phyloP scores from a whole-genome alignment of 331 rosid genomes.

The Telfairia occidentalis region DNA sequence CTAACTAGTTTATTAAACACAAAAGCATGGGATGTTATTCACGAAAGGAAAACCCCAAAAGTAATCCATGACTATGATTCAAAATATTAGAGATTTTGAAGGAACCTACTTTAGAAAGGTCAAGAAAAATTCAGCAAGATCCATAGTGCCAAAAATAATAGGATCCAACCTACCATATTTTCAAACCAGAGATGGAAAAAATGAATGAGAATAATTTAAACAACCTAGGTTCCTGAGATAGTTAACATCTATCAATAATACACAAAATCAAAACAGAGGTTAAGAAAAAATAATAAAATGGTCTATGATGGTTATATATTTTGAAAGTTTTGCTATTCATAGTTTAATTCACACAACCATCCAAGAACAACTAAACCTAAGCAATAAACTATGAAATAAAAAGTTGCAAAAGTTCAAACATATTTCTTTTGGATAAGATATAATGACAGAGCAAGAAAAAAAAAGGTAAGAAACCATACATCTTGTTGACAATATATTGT shows the following conservation, averaged over 20 bases:
- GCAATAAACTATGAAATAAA: not conserved
- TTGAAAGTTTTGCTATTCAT: not conserved
- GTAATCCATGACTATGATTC: not conserved
- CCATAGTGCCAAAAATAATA: not conserved
- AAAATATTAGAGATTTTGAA: not conserved
- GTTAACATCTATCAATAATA: not conserved
- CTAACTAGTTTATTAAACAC: not conserved
- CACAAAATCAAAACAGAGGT: not conserved
- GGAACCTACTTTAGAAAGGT: not conserved
- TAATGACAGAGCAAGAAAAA: not conserved
- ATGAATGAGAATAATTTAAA: not conserved
- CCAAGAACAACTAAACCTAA: not conserved
- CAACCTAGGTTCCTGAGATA: no score
- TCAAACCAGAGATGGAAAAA: not conserved
- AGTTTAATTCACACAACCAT: not conserved
- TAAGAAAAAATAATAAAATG: not conserved
- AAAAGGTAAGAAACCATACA: constrained; percentile 28
- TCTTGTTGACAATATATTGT: constrained; percentile 46
- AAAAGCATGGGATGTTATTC: not conserved
- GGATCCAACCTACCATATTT: not conserved
- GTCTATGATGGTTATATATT: not conserved
- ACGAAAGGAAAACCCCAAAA: not conserved
- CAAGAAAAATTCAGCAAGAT: not conserved
- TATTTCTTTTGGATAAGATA: not conserved
- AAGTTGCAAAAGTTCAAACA: not conserved